phyloP scores from a whole-genome alignment of 192 early-diverging fungal species.

The Coemansia sp. region DNA sequence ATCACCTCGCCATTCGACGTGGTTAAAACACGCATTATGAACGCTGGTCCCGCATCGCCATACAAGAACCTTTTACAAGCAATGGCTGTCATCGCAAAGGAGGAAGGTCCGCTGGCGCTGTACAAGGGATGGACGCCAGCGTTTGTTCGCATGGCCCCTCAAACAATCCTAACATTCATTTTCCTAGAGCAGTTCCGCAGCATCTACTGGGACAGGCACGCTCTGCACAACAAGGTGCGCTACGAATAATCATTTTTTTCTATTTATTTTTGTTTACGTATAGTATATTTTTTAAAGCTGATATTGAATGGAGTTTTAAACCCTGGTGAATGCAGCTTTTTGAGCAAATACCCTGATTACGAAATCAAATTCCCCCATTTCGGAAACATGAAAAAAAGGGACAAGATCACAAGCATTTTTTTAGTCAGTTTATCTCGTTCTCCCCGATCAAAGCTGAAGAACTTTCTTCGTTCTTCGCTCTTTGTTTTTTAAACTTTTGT shows the following conservation, averaged over 20 bases:
- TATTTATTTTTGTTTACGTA: not conserved
- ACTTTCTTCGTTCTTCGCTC: too few relatives aligned
- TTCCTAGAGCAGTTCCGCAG: conserved; percentile 74
- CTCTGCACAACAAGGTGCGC: conserved; percentile 27
- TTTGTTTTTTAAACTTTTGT: too few relatives aligned
- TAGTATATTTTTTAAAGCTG: not conserved
- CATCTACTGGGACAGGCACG: conserved; percentile 41
- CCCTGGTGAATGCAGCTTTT: too few relatives aligned
- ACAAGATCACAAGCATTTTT: too few relatives aligned
- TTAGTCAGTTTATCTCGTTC: too few relatives aligned
- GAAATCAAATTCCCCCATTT: too few relatives aligned
- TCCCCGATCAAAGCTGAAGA: too few relatives aligned
- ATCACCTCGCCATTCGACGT: conserved; percentile 78
- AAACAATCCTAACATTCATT: conserved; percentile 83
- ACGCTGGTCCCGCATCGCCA: conserved; percentile 54
- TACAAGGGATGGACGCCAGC: conserved; percentile 87
- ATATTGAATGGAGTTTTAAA: too few relatives aligned
- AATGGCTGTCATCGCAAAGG: conserved; percentile 58
- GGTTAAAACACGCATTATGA: conserved; percentile 87
- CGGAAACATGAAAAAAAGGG: too few relatives aligned
- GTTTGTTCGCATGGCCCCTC: conserved; percentile 78
- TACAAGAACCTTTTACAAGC: conserved; percentile 39
- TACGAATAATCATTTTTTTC: conserved; percentile 16
- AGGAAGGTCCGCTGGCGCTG: conserved; percentile 68
- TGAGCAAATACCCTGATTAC: too few relatives aligned